Evolutionary conservation across 768 basidiomycete species (phyloP).

Genomic region (Russula sp.): DNA sequence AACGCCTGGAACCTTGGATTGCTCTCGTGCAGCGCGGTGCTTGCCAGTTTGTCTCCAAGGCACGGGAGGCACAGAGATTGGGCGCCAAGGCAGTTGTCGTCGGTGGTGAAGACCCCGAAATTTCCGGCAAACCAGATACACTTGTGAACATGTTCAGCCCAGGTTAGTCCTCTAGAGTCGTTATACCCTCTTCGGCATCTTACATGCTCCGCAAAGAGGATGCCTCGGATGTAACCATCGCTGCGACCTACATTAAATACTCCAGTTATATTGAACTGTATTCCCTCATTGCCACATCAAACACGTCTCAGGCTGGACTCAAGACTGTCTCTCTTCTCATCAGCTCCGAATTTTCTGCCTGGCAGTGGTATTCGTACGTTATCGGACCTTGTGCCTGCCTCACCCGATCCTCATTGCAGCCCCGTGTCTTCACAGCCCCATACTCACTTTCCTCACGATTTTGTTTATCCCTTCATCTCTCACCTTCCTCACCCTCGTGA

Average conservation of each 20-base stretch:
- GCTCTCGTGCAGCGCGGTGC: slow-evolving; percentile 86
- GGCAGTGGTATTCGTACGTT: slow-evolving; percentile 91
- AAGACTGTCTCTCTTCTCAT: slow-evolving; percentile 73
- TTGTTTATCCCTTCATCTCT: slow-evolving; percentile 86
- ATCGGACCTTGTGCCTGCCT: slow-evolving; percentile 14
- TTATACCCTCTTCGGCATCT: slow-evolving; percentile 11
- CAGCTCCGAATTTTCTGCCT: slow-evolving; percentile 74
- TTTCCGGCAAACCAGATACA: slow-evolving; percentile 65
- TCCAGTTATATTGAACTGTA: slow-evolving; percentile 72
- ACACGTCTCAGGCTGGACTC: slow-evolving; percentile 75
- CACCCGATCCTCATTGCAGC: slow-evolving; percentile 8
- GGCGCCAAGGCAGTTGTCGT: slow-evolving; percentile 92
- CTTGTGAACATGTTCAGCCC: slow-evolving; percentile 92
- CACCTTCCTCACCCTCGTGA: slow-evolving; percentile 83
- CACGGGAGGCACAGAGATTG: slow-evolving; percentile 46
- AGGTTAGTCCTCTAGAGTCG: slow-evolving; percentile 46
- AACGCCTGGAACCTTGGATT: slow-evolving; percentile 74
- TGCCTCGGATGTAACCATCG: slow-evolving; percentile 77
- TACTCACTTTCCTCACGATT: slow-evolving; percentile 82
- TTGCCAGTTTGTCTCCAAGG: slow-evolving; percentile 92
- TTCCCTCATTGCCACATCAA: slow-evolving; percentile 66
- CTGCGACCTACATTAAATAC: slow-evolving; percentile 85
- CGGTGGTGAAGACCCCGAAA: slow-evolving; percentile 71
- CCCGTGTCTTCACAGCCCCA: slow-evolving; percentile 51
- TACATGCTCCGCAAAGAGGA: slow-evolving; percentile 53